phyloP scores from a whole-genome alignment of 345 rosid genomes.

The Rhizophora mangle region DNA sequence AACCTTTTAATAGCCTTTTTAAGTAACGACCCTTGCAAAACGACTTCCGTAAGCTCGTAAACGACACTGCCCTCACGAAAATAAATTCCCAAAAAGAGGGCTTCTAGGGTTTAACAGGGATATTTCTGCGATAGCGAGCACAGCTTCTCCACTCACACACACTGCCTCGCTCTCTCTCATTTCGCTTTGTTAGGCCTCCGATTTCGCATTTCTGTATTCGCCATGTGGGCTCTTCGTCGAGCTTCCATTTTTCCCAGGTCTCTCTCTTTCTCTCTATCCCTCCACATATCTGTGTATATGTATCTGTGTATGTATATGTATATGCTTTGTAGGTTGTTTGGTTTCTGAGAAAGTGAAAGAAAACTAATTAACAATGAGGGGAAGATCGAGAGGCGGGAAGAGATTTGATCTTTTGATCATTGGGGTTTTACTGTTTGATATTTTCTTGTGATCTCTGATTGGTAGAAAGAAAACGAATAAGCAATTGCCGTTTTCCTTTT shows the following conservation, averaged over 20 bases:
- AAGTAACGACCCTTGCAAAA: no score
- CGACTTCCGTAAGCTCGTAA: no score
- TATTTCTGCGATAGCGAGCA: no score
- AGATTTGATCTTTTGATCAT: no score
- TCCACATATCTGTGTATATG: not conserved
- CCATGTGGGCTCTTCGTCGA: not conserved
- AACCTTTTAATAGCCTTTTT: no score
- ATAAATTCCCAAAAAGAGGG: no score
- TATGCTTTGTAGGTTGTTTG: not conserved
- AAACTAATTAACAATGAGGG: not conserved
- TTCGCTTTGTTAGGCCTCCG: not conserved
- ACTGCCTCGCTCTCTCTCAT: not conserved
- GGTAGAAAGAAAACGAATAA: not conserved
- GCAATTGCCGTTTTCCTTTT: not conserved
- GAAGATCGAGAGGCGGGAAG: not conserved
- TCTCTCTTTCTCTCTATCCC: not conserved
- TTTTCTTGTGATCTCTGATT: not conserved
- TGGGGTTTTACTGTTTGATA: not conserved
- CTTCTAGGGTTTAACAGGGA: no score
- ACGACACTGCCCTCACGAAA: no score
- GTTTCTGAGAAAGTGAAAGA: not conserved
- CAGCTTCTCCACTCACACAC: not conserved
- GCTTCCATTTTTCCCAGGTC: not conserved
- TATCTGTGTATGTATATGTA: no score
- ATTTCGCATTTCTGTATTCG: not conserved